Evolutionary conservation across 495 filamentous ascomycete genomes (phyloP), one percentile per base, ranked within the genome.

Genomic region (Letharia lupina): DNA sequence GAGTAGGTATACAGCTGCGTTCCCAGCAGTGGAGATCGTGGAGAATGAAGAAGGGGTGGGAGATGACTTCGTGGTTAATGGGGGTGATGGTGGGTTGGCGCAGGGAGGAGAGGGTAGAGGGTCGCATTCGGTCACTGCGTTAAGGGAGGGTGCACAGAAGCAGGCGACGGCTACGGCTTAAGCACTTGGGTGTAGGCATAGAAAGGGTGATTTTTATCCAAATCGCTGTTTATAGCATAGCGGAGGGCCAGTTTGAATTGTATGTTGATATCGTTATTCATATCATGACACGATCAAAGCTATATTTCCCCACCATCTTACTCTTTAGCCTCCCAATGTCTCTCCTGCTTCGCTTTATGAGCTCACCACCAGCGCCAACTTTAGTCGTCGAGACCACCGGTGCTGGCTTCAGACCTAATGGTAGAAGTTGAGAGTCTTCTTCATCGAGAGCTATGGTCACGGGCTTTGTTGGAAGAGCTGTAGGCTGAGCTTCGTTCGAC

Each of bases 251-350:
- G 31, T 28, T 4, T 31, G n/a, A 9, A 52, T 3, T 11, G 9
- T 45, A 7, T 28, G n/a, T 31, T 31, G 48, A 35, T 35, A 37
- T 65, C 50, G 42, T 33, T 28, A 18, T 31, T 63, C 31, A 87
- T 65, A 91, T 76, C 61, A 83, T 73, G 65, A 93, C 86, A 73
- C 83, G 81, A 72, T 91, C 87, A 64, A 91, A 82, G 37, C 89
- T 89, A 78, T 95, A 95, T 67, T 87, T 83, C 48, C 85, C 86
- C 57, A 87, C 84, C 62, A 85, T 87, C 77, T 86, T 86, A 71
- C 89, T 88, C 56, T 84, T 83, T 67, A 91, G 75, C 71, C 86
- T 82, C 15, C 89, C 89, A 63, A 87, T 87, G 73, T 94, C 87
- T 74, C 91, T 77, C 64, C 67, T 77, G 68, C 79, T 89, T 69